phyloP scores from a whole-genome alignment of 2,329 filamentous ascomycete genomes.

The Berkeleyomyces basicola region DNA sequence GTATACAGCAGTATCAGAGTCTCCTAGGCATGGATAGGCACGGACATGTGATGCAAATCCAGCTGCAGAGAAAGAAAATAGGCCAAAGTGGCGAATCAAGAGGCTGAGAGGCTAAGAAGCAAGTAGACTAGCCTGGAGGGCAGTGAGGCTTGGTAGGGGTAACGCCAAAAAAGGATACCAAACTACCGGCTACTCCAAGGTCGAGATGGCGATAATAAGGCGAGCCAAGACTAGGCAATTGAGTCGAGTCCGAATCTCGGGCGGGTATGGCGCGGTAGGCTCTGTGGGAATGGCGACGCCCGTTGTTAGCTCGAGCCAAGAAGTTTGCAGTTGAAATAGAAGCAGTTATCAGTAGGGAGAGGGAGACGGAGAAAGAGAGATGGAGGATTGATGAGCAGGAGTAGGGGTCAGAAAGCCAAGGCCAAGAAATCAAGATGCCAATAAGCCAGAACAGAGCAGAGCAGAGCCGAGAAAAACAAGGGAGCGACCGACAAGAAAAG shows the following conservation, averaged over 20 bases:
- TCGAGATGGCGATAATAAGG: background rate
- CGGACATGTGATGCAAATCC: slow-evolving; percentile 3
- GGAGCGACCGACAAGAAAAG: background rate
- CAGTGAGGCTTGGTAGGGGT: slow-evolving; percentile 1
- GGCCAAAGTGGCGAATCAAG: background rate
- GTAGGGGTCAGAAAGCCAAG: background rate
- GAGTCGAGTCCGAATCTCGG: no score
- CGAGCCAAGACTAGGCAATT: background rate
- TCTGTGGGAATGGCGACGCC: no score
- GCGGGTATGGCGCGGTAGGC: no score
- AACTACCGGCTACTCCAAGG: background rate
- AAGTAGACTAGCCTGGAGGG: background rate
- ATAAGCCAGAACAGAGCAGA: background rate
- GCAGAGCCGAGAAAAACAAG: background rate
- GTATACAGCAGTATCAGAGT: background rate
- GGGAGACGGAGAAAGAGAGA: background rate
- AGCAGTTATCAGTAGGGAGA: no score
- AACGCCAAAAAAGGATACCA: background rate
- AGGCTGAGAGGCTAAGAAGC: background rate
- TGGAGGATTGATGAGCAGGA: background rate
- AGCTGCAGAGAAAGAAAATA: slow-evolving; percentile 1
- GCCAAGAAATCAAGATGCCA: background rate
- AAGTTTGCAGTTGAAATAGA: no score
- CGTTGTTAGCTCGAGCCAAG: no score
- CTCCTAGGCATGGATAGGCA: background rate